phyloP scores from a whole-genome alignment of 495 filamentous ascomycete genomes.

The Lophiotrema nucula region DNA sequence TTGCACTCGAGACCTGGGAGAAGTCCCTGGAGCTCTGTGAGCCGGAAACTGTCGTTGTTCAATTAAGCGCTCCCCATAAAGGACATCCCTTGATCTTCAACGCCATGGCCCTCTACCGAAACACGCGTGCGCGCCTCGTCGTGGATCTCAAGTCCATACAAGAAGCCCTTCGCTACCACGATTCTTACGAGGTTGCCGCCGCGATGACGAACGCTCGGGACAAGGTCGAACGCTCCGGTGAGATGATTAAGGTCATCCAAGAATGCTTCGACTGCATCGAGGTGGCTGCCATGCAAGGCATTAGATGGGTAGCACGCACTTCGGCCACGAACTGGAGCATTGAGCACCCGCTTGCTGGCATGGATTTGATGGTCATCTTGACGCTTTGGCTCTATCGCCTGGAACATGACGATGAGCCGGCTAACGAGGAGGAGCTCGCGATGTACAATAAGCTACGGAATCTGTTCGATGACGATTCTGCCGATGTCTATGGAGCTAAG shows the following conservation, averaged over 20 bases:
- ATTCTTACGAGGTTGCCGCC: slow-evolving; percentile 91
- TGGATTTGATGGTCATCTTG: slow-evolving; percentile 98
- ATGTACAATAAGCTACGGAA: slow-evolving; percentile 95
- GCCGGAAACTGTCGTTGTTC: slow-evolving; percentile 84
- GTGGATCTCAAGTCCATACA: slow-evolving; percentile 95
- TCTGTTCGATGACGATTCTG: slow-evolving; percentile 86
- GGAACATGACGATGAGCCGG: slow-evolving; percentile 96
- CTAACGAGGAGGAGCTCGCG: slow-evolving; percentile 82
- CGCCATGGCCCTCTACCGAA: slow-evolving; percentile 95
- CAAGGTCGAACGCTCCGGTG: slow-evolving; percentile 87
- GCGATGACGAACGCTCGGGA: slow-evolving; percentile 94
- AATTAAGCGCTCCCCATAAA: slow-evolving; percentile 91
- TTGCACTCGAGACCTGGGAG: slow-evolving; percentile 97
- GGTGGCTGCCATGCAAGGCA: slow-evolving; percentile 88
- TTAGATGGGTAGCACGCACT: slow-evolving; percentile 96
- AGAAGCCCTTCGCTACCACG: slow-evolving; percentile 94
- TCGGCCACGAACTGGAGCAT: slow-evolving; percentile 99
- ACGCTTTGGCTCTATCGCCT: slow-evolving; percentile 97
- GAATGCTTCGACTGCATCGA: slow-evolving; percentile 98
- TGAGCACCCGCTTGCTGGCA: slow-evolving; percentile 92
- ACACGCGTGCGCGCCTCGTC: slow-evolving; percentile 86
- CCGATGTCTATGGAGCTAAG: slow-evolving; percentile 73
- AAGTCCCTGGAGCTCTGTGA: slow-evolving; percentile 92
- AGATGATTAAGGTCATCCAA: slow-evolving; percentile 98
- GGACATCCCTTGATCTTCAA: slow-evolving; percentile 99